Percentiles rank a stretch among this genome's conserved stretches.
These are phyloP conservation scores for Draba incana DNA, from an alignment of 345 rosid species.

Conservation along the genomic window DNA sequence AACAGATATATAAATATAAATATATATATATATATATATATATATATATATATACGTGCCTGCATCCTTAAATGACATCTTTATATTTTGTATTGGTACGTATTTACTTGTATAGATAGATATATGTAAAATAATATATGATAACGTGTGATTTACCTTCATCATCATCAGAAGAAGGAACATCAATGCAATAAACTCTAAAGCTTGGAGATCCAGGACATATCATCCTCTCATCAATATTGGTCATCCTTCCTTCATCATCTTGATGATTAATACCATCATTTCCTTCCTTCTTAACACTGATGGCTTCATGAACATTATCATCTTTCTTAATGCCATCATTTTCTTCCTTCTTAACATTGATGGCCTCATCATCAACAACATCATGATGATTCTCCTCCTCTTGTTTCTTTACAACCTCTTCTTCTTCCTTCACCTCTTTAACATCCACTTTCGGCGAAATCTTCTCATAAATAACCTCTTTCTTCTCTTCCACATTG, in stretches of 20 bases:
- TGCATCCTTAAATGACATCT: neutral
- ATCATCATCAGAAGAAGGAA: constrained; percentile 24
- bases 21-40: too few relatives aligned
- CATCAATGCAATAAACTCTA: constrained; percentile 49
- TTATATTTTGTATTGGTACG: too few relatives aligned
- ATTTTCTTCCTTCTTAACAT: constrained; percentile 21
- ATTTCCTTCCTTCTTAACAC: constrained; percentile 7
- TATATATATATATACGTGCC: neutral
- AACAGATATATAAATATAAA: too few relatives aligned
- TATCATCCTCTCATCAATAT: constrained; percentile 35
- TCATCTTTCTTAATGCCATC: neutral
- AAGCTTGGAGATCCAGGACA: constrained; percentile 52
- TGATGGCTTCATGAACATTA: neutral
- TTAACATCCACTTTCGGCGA: constrained; percentile 3
- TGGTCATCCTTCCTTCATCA: constrained; percentile 21
- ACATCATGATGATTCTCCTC: constrained; percentile 5
- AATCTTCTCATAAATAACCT: constrained; percentile 33
- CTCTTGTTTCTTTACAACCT: constrained; percentile 35
- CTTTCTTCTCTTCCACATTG: constrained; percentile 38
- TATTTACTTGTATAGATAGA: too few relatives aligned
- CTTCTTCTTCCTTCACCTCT: constrained; percentile 27
- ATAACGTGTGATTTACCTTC: constrained; percentile 32
- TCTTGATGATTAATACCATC: constrained; percentile 11
- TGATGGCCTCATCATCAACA: constrained; percentile 10
- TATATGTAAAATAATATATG: neutral